Evolutionary conservation across 1,284 basidiomycete species (phyloP), one percentile per base, ranked within the genome.

Genomic region (Phlebopus sp.): DNA sequence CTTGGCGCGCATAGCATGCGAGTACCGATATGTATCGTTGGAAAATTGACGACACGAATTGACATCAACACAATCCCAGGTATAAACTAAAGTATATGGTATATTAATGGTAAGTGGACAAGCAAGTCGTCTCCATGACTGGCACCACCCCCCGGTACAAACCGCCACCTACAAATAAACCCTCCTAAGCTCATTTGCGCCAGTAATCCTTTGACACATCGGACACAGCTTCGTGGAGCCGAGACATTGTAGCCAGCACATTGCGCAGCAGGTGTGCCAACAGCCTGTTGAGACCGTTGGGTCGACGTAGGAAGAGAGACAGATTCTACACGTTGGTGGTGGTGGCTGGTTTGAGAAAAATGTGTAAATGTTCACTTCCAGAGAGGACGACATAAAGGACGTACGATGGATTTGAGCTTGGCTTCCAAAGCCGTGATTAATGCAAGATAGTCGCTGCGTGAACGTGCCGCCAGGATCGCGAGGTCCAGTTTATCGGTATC

Each of bases 271-370:
- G 0, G 86, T 86, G 59, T 90, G 87, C 88, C 88, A 90, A 62
- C 87, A 90, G 4, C 86, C 87, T 0, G 85, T 88, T n/a, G 86
- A 88, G 3, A 82, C 78, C 0, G 86, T 88, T 0, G 88, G 84
- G 51, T 90, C 88, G 1, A 71, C 75, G 55, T 88, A 89, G 1
- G 82, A 75, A 44, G 89, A 87, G 7, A 90, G 67, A 56, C 87
- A 90, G 47, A 90, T 87, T 18, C 87, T 81, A 64, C 86, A 90
- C 1, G 81, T 69, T 3, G 76, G 62, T 3, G 77, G 75, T 68
- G 5, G 74, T 70, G 29, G 76, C 75, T 36, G 38, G 37, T 27
- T n/a, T 21, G 19, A 34, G 15, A 10, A 9, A 31, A 25, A 25
- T 18, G 19, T 56, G 46, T 35, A 38, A 38, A 18, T 38, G 23